Base-by-base conservation (phyloP, 2,329 filamentous ascomycete genomes). In the Cercospora sesami region DNA sequence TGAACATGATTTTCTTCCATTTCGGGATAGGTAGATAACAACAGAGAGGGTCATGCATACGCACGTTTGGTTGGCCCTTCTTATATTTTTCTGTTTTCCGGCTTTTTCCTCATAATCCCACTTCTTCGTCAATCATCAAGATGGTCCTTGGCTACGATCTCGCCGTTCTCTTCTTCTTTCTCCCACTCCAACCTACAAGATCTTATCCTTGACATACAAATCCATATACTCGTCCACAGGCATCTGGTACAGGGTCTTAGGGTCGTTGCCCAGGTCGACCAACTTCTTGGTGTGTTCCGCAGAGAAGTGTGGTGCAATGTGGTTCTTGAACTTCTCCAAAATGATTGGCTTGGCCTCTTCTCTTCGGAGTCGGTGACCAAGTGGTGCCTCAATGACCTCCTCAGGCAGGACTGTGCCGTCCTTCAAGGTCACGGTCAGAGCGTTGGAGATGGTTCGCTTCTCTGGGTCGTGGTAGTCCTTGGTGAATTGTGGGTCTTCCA, bases 291-390 rank as follows among this genome's bases (percentile, higher is more conserved):
- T 92, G 78, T 90, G 89, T 60, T 86, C 84, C 79, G 91, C 86
- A 69, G 88, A 84, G 81, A 91, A 96, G 84, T 97, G 94, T 64
- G 91, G 91, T 75, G 86, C 87, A 62, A 98, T 84, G 82, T 99
- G 95, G 79, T 92, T 90, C 89, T 94, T 91, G 85, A 93, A 99
- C 86, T 99, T 99, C 81, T 89, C 89, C 75, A 98, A 83, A 75
- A 99, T 97, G 82, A 96, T 92, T 68, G 95, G 95, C 88, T 98
- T 98, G 75, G 95, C 95, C 87, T 73, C 95, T 76, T 97, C 94
- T 76, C 94, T 89, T 73, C 95, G 87, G 78, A 95, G 86, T 73
- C 91, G 90, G 85, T 99, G 95, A 75, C 95, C 95, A 48, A 99
- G 88, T 66, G 95, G 95, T 67, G 95, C 94, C 85, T 97, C 94